A percentile compares a stretch with the other conserved stretches of the same genome.
Evolutionary conservation across 1,284 basidiomycete genomes (phyloP).

Genomic region (Clitocybe nebularis): DNA sequence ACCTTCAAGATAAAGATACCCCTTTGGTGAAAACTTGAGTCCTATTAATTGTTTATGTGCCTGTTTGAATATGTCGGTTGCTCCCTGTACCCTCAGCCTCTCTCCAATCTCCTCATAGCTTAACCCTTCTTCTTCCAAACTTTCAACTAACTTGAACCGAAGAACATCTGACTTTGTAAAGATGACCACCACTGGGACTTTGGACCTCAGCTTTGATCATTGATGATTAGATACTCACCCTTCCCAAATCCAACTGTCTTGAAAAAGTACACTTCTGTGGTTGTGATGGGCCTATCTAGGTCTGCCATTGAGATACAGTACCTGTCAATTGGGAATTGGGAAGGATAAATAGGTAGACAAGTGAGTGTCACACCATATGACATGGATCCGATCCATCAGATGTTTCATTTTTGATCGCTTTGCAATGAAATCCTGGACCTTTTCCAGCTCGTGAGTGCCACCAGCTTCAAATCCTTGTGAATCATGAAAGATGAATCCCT

Average conservation of each 20-base stretch:
- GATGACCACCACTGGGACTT: neutral
- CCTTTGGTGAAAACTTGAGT: neutral
- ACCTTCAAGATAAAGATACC: neutral
- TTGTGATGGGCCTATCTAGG: neutral
- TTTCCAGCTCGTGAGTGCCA: slow-evolving; percentile 13
- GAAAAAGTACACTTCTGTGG: neutral
- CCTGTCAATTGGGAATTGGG: neutral
- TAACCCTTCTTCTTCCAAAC: neutral
- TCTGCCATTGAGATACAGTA: neutral
- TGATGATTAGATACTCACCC: neutral
- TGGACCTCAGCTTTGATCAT: neutral
- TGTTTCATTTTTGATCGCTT: slow-evolving; percentile 7
- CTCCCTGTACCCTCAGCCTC: neutral
- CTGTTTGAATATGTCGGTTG: neutral
- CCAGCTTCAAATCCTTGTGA: slow-evolving; percentile 25
- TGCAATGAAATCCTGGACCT: slow-evolving; percentile 17
- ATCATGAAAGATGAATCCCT: slow-evolving; percentile 24
- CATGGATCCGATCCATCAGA: slow-evolving; percentile 16
- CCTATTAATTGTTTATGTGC: neutral
- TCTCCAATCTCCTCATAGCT: neutral
- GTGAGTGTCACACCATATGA: slow-evolving; percentile 17
- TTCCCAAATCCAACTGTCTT: neutral
- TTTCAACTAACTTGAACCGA: neutral
- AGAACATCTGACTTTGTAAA: neutral
- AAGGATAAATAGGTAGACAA: neutral